Evolutionary conservation across 345 rosid genomes (phyloP), one percentile per base, ranked within the genome.

Genomic region (Brassica rapa): DNA sequence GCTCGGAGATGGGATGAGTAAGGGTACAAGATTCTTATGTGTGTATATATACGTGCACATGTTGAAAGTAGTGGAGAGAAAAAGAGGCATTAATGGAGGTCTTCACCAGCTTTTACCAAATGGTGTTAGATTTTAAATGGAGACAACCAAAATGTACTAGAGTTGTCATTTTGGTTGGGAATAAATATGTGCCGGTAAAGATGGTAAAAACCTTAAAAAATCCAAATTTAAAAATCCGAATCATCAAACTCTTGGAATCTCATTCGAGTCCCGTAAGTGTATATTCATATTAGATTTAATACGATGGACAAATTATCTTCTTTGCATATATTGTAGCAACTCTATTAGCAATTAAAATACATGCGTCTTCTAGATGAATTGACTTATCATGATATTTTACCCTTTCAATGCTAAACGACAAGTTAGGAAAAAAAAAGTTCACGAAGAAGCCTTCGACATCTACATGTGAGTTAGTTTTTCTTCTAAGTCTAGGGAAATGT

Each of bases 31-130:
- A 73, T 46, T 62, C 49, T 12, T 32, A 4, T 35, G n/a, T 23
- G 70, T 51, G 14, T 73, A 73, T 72, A 64, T 73, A 79, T 73
- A 79, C 65, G 46, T 62, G 70, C 7, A 73, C 15, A 68, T 16
- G 70, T 35, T 24, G n/a, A 73, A 60, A 66, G 32, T 51, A 60
- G 59, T 30, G 9, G 27, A 78, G 29, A 27, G 64, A 29, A 59
- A 72, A 78, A 66, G 57, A 3, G 67, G 27, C 82, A 73, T 79
- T 79, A 68, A 79, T 61, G 82, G 55, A 73, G 51, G 65, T 27
- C 66, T 62, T 72, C 74, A 72, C 72, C 81, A 66, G 77, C 73
- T 72, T 55, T 72, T 72, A 72, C 72, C 71, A 53, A 19, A 51
- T 71, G 49, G 69, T 79, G 74, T 79, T 51, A 14, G n/a, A 62